Evolutionary conservation across 108 stramenopile species (phyloP).

Genomic region (Craspedostauros australis): DNA sequence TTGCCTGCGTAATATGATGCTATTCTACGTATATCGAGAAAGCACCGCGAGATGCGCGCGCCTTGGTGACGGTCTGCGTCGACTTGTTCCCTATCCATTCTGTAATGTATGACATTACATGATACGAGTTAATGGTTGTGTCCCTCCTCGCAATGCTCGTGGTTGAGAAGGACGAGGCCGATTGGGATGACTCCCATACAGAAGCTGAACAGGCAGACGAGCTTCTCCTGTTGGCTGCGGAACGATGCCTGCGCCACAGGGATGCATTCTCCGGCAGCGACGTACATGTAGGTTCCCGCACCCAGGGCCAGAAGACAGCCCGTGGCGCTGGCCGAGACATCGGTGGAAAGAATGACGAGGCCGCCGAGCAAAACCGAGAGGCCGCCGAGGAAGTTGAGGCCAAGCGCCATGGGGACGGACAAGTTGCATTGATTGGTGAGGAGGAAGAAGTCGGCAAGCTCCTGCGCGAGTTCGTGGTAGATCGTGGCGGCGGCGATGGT

Average conservation of each 20-base stretch:
- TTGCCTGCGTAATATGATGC: too few species aligned
- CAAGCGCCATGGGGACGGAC: conserved; percentile 30
- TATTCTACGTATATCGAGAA: too few species aligned
- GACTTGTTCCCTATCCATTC: too few species aligned
- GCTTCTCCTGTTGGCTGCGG: conserved; percentile 12
- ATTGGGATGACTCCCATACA: conserved; percentile 65
- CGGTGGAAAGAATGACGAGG: conserved; percentile 37
- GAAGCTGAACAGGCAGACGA: conserved; percentile 40
- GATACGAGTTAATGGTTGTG: too few species aligned
- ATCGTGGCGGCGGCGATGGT: conserved; percentile 54
- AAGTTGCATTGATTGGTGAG: conserved; percentile 59
- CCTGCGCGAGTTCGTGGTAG: conserved; percentile 77
- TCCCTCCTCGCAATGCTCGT: conserved; percentile 85
- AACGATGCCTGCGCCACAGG: conserved; percentile 31
- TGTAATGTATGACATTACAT: too few species aligned
- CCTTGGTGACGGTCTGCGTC: too few species aligned
- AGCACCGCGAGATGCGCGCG: too few species aligned
- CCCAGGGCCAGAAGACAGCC: conserved; percentile 67
- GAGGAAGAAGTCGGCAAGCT: conserved; percentile 78
- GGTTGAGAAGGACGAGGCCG: conserved; percentile 77
- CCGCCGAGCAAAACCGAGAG: conserved; percentile 61
- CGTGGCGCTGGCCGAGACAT: conserved; percentile 30
- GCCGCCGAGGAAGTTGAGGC: conserved; percentile 63
- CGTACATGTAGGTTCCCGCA: conserved; percentile 70
- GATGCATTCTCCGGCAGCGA: conserved; percentile 56